phyloP scores from a whole-genome alignment of 176 grass and related monocot genomes.

The Avena eriantha region DNA sequence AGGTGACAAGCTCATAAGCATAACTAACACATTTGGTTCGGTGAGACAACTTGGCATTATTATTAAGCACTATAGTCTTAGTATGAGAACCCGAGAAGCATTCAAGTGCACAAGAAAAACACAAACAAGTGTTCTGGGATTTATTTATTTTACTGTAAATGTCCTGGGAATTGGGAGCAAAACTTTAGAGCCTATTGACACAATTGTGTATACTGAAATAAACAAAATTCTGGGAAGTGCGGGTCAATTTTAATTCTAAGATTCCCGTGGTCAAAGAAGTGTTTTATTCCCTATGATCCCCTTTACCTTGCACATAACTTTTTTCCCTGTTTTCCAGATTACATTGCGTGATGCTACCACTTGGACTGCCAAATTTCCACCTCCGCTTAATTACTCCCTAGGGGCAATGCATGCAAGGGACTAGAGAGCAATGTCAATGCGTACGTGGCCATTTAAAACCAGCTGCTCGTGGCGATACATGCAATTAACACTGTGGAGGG shows the following conservation, averaged over 20 bases:
- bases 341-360: too few species aligned
- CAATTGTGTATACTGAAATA: background rate
- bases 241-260: too few species aligned
- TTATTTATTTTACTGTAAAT: background rate
- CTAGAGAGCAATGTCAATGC: too few species aligned
- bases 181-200: background rate
- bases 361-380: too few species aligned
- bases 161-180: background rate
- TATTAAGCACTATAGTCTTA: constrained; percentile 15
- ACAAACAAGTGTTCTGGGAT: background rate
- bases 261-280: constrained; percentile 15
- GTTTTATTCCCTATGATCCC: background rate
- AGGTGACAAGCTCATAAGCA: constrained; percentile 9
- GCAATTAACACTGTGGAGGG: too few species aligned
- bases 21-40: background rate
- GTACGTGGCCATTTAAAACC: too few species aligned
- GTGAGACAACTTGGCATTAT: background rate
- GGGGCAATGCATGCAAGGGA: too few species aligned
- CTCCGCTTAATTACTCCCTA: too few species aligned
- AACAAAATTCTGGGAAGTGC: background rate
- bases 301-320: too few species aligned
- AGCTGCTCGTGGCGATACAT: too few species aligned
- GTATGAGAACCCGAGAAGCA: background rate
- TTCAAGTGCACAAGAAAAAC: background rate
- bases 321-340: too few species aligned